Base-by-base conservation (phyloP, 2,329 filamentous ascomycete genomes). In the Penicillium sp. region DNA sequence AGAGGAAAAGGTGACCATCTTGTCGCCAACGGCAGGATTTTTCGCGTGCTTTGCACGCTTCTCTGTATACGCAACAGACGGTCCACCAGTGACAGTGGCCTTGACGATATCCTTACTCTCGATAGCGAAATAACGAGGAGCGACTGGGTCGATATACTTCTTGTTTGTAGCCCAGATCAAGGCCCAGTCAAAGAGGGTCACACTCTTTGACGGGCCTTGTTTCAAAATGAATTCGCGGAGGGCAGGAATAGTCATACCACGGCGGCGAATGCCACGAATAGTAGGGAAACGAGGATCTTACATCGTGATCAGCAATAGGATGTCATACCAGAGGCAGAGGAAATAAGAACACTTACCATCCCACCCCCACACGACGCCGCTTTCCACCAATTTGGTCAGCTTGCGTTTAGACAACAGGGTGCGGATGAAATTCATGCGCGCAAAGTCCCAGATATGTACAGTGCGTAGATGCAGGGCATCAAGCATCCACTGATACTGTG, bases 21-120 rank as follows among this genome's bases (percentile, higher is more conserved):
- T 96, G 56, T 74, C 83, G 45, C 91, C 91, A 5, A 96, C 75
- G 2, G 83, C 79, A 30, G 83, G 76, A 72, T 96, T 94, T 78
- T 97, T 97, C 59, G 80, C 82, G 69, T 96, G 90, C 68, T 88
- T 86, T 27, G 87, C 86, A 67, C 86, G 90, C 48, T 94, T 81
- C 60, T 88, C 83, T 14, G 76, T 78, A 58, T 78, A 77, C 4
- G 82, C 71, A 40, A 74, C 72, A 16, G 78, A 73, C 1, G 80
- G 83, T 3, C 79, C 76, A 28, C 86, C 86, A 33, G 73, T 80
- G 33, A 94, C 66, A 4, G 73, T 80, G 15, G 85, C 83, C 59
- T 79, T 83, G 47, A 94, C 87, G 31, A 78, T 74, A 56, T 86
- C 77, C 57, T 85, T 81, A 57, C 81, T 77, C 41, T 80, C 72